These are phyloP conservation scores for Fusarium sp. DNA, from an alignment of 2,329 filamentous ascomycete genomes.

Conservation along the genomic window DNA sequence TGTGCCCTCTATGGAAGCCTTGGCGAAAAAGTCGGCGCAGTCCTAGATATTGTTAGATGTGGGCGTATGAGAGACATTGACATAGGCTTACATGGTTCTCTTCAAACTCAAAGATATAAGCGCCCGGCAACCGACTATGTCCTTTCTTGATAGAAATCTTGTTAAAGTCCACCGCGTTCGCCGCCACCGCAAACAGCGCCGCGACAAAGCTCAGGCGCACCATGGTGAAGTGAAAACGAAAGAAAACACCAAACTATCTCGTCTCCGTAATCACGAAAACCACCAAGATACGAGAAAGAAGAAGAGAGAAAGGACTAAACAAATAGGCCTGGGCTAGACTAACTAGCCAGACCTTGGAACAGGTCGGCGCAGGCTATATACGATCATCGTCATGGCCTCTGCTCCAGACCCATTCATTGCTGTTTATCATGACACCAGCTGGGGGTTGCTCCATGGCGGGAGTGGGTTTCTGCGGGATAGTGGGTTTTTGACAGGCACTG, in stretches of 20 bases:
- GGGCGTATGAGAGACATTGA: rapidly evolving
- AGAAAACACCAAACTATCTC: conserved; percentile 2
- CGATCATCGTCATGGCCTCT: conserved; percentile 13
- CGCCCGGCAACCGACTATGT: conserved; percentile 58
- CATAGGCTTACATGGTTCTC: conserved; percentile 60
- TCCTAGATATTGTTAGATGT: conserved; percentile 24
- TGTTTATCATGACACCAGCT: conserved; percentile 4
- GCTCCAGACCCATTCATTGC: conserved; percentile 8
- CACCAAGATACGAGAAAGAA: conserved; percentile 11
- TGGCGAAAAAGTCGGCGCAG: conserved; percentile 36
- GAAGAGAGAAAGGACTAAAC: conserved; percentile 6
- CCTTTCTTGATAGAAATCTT: conserved; percentile 41
- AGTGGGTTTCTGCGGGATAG: conserved; percentile 36
- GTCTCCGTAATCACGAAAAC: conserved; percentile 31
- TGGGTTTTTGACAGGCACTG: conserved; percentile 2
- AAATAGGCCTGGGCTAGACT: conserved; percentile 11
- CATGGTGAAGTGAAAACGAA: conserved; percentile 48
- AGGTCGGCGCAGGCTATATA: conserved; percentile 32
- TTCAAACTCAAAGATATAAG: conserved; percentile 69
- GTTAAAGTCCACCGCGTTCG: conserved; percentile 49
- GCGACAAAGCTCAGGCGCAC: conserved; percentile 54
- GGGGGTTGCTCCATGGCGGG: conserved; percentile 22
- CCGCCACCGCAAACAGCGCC: conserved; percentile 55
- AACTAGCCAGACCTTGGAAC: conserved; percentile 6
- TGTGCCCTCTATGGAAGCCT: conserved; percentile 54